Evolutionary conservation across 2,329 filamentous ascomycete genomes (phyloP), one percentile per base, ranked within the genome.

Genomic region (Exophiala sp.): DNA sequence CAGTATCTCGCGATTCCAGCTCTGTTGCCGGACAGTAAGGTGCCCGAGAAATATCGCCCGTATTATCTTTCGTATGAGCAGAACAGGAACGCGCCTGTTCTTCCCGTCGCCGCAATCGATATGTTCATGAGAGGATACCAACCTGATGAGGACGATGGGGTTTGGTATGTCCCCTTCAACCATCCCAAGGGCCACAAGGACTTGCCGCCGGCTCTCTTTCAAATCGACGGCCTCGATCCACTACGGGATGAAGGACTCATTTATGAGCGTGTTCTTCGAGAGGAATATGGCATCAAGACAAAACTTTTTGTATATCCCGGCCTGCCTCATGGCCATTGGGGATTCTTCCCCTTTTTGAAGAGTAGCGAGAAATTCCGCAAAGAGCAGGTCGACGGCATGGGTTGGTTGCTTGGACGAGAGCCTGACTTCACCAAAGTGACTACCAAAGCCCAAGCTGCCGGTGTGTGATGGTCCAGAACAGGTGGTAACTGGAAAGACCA

Each of bases 1-100:
- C 61, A 70, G 11, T 76, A 71, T 55, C 65, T 74, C 16, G 67
- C 64, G 48, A 70, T 75, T 13, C 72, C 72, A 0, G 60, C 64
- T 1, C 60, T 70, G 14, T 53, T 67, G 44, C 59, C 60, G 9
- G 35, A 52, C 0, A 56, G 63, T 13, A 58, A 58, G 5, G 62
- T 69, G 9, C 69, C 69, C 1, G 64, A 67, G 29, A 65, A 68
- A 55, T 75, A 73, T 53, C 62, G 66, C 46, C 40, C 52, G 19
- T 53, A 51, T 23, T 44, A 32, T 14, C 43, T 59, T 14, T 57
- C 54, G 16, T 59, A 64, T 1, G 67, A 72, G 51, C 72, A 76
- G 48, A 75, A 75, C 50, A 63, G 60, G 2, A 49, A 68, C 22
- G 67, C 66, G 0, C 65, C 66, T 0, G 56, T 68, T 1, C 59